Percentiles rank a stretch among this genome's conserved stretches.
Evolutionary conservation across 768 basidiomycete species (phyloP).

Genomic region (Lentinula sp.): DNA sequence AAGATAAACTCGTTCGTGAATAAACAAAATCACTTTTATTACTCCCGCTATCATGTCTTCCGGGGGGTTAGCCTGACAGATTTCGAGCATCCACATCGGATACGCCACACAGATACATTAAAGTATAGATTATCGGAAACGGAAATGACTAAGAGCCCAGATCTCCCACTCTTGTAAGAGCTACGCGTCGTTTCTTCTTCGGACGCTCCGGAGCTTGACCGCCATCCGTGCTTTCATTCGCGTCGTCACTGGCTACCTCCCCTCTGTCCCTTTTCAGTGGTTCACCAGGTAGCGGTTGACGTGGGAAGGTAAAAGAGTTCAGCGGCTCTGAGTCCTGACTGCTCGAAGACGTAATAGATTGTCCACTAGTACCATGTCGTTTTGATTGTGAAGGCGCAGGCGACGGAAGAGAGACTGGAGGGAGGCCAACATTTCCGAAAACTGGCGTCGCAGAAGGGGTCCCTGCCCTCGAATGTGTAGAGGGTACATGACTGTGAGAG

Average conservation of each 20-base stretch:
- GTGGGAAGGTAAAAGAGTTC: conserved; percentile 13
- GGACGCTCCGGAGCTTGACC: conserved; percentile 43
- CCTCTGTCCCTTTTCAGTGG: conserved; percentile 16
- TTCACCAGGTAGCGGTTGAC: neutral
- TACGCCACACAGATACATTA: neutral
- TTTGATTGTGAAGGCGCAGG: conserved; percentile 2
- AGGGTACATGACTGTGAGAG: conserved; percentile 15
- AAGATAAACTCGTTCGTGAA: too few relatives aligned
- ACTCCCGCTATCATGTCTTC: too few relatives aligned
- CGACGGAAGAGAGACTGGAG: conserved; percentile 11
- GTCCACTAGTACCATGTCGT: conserved; percentile 25
- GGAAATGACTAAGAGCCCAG: conserved; percentile 20
- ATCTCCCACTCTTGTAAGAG: conserved; percentile 64
- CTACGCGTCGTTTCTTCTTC: conserved; percentile 84
- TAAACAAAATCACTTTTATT: too few relatives aligned
- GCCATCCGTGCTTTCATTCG: conserved; percentile 14
- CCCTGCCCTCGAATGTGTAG: conserved; percentile 19
- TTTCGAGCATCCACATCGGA: too few relatives aligned
- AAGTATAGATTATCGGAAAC: neutral
- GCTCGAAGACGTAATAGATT: conserved; percentile 41
- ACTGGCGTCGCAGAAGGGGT: conserved; percentile 32
- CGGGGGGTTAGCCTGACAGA: too few relatives aligned
- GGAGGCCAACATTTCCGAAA: conserved; percentile 23
- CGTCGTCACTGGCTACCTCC: conserved; percentile 8
- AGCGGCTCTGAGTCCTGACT: conserved; percentile 33